Evolutionary conservation across 495 filamentous ascomycete genomes (phyloP).

Genomic region (Trichoderma virens): DNA sequence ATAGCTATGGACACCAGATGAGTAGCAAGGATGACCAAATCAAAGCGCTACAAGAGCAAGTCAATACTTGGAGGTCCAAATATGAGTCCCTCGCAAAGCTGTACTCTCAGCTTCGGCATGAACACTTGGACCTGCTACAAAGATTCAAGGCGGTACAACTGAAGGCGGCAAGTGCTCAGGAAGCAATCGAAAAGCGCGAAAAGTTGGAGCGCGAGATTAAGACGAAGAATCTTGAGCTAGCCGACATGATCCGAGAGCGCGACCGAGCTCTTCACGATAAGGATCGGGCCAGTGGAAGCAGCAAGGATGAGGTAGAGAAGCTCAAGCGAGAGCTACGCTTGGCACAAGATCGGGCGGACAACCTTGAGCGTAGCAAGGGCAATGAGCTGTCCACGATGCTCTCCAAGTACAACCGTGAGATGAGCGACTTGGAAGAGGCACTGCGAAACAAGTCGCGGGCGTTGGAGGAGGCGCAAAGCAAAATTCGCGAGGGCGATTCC

Average conservation of each 20-base stretch:
- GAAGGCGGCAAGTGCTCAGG: slow-evolving; percentile 92
- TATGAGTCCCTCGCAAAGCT: slow-evolving; percentile 95
- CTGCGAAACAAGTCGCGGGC: slow-evolving; percentile 81
- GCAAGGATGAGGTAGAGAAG: slow-evolving; percentile 92
- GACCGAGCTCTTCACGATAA: slow-evolving; percentile 92
- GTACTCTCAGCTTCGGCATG: slow-evolving; percentile 89
- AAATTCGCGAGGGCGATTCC: slow-evolving; percentile 69
- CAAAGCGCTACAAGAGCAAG: slow-evolving; percentile 80
- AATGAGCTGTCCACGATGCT: slow-evolving; percentile 90
- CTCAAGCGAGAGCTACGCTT: slow-evolving; percentile 92
- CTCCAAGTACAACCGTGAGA: slow-evolving; percentile 91
- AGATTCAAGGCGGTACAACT: slow-evolving; percentile 94
- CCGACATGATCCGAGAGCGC: slow-evolving; percentile 96
- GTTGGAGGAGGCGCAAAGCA: slow-evolving; percentile 73
- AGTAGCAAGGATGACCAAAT: slow-evolving; percentile 92
- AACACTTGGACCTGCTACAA: slow-evolving; percentile 88
- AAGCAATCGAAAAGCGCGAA: slow-evolving; percentile 90
- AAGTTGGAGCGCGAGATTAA: slow-evolving; percentile 96
- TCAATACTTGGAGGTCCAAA: slow-evolving; percentile 94
- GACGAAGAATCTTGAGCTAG: slow-evolving; percentile 95
- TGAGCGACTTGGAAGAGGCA: slow-evolving; percentile 91
- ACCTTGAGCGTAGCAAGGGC: slow-evolving; percentile 85
- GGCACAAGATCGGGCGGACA: slow-evolving; percentile 87
- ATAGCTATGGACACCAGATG: slow-evolving; percentile 76
- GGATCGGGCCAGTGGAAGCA: slow-evolving; percentile 73